phyloP scores from a whole-genome alignment of 139 green algal genomes.

The Picochlorum sp. region DNA sequence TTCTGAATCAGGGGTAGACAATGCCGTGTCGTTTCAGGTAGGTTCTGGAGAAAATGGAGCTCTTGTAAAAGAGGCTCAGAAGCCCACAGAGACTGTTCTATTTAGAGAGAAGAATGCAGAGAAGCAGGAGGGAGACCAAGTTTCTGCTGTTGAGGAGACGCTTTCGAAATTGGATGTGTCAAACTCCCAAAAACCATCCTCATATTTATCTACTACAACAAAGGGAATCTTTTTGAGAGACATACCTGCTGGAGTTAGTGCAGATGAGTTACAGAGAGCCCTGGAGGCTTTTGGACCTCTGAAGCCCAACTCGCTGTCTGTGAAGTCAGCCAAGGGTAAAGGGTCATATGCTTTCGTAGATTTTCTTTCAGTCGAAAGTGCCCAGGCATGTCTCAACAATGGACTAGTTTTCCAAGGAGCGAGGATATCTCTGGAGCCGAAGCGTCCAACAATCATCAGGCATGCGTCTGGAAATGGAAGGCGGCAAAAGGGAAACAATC shows the following conservation, averaged over 20 bases:
- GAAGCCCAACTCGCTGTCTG: constrained; percentile 1
- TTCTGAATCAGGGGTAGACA: not conserved
- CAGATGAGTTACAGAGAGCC: constrained; percentile 23
- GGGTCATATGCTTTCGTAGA: constrained; percentile 48
- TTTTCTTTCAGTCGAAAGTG: constrained; percentile 28
- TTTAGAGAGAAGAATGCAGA: not conserved
- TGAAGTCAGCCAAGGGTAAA: constrained; percentile 38
- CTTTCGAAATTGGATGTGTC: not conserved
- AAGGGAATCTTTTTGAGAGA: constrained; percentile 20
- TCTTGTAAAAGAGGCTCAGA: not conserved
- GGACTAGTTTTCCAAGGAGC: constrained; percentile 8
- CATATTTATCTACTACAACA: not conserved
- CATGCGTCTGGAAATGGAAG: constrained; percentile 6
- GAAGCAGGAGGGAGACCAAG: not conserved
- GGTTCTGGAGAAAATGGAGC: not conserved
- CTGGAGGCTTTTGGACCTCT: constrained; percentile 32
- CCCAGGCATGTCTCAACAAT: not conserved
- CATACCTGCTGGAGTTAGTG: constrained; percentile 20
- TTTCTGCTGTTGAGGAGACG: constrained; percentile 6
- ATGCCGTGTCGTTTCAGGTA: not conserved
- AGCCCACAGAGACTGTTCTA: not conserved
- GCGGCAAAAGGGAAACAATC: not conserved
- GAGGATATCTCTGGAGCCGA: constrained; percentile 4
- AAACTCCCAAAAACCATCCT: not conserved
- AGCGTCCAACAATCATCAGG: constrained; percentile 16